Evolutionary conservation across 108 stramenopile genomes (phyloP).

Genomic region (Nannochloropsis gaditana): DNA sequence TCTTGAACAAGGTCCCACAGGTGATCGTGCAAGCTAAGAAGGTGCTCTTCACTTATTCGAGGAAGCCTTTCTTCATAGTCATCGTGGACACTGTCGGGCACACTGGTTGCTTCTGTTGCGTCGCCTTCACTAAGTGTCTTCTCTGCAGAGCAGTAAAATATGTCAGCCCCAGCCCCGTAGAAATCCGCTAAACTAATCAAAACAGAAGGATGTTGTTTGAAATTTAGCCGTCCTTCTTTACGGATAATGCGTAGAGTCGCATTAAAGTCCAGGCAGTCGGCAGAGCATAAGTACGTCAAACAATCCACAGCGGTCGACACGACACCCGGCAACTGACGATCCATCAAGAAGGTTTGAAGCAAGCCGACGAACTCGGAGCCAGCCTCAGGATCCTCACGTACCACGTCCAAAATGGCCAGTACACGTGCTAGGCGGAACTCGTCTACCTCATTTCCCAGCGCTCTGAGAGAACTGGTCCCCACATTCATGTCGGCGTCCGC

Average conservation of each 20-base stretch:
- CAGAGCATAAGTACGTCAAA: not conserved
- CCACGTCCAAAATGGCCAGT: conserved; percentile 1
- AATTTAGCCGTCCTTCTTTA: not conserved
- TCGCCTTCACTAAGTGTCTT: not conserved
- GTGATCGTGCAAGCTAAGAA: not conserved
- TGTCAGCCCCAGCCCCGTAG: not conserved
- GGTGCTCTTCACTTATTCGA: not conserved
- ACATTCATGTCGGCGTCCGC: not conserved
- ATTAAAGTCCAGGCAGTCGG: not conserved
- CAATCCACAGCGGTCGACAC: not conserved
- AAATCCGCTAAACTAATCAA: not conserved
- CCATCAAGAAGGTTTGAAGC: conserved; percentile 6
- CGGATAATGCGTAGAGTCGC: not conserved
- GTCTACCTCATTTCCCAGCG: not conserved
- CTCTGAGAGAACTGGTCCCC: not conserved
- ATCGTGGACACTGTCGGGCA: not conserved
- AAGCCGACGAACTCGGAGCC: not conserved
- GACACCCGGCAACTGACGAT: not conserved
- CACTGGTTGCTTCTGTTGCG: not conserved
- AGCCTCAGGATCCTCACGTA: conserved; percentile 16
- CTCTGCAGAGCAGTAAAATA: not conserved
- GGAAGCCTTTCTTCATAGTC: not conserved
- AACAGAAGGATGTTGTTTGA: not conserved
- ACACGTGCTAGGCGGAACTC: not conserved
- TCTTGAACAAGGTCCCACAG: not conserved